phyloP scores from a whole-genome alignment of 1,139 yeast genomes.

The Taiozyma sp. region DNA sequence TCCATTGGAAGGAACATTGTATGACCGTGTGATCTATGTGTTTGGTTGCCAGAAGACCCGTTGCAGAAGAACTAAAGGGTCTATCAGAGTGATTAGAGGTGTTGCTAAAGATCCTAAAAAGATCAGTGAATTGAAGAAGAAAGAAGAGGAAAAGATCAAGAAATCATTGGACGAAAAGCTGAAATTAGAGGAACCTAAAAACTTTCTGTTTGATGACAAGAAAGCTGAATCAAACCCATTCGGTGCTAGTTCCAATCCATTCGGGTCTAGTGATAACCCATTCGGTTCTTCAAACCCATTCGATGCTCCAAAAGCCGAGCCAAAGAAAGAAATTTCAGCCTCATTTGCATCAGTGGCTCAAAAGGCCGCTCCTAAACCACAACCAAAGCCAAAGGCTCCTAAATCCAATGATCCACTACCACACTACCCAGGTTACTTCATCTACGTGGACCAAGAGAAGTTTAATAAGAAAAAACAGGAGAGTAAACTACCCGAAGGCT shows the following conservation, averaged over 20 bases:
- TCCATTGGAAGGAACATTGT: slow-evolving; percentile 62
- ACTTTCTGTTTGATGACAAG: slow-evolving; percentile 29
- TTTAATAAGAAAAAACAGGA: slow-evolving; percentile 33
- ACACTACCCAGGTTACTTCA: slow-evolving; percentile 54
- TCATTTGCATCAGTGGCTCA: slow-evolving; percentile 19
- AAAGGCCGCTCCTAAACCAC: slow-evolving; percentile 18
- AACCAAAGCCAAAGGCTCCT: slow-evolving; percentile 19
- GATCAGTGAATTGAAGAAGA: slow-evolving; percentile 36
- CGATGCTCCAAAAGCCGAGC: slow-evolving; percentile 23
- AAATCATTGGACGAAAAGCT: slow-evolving; percentile 38
- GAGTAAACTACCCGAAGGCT: slow-evolving; percentile 38
- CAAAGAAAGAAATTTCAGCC: slow-evolving; percentile 5
- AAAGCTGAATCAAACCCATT: slow-evolving; percentile 32
- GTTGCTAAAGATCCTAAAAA: slow-evolving; percentile 51
- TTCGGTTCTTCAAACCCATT: slow-evolving; percentile 26
- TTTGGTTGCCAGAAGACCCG: slow-evolving; percentile 61
- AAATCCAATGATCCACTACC: slow-evolving; percentile 31
- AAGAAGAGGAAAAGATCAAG: slow-evolving; percentile 33
- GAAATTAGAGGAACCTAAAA: slow-evolving; percentile 36
- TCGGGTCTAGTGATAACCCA: slow-evolving; percentile 25
- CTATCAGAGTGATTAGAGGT: slow-evolving; percentile 71
- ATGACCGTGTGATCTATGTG: slow-evolving; percentile 77
- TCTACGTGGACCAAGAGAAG: slow-evolving; percentile 65
- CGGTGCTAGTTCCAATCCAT: slow-evolving; percentile 27
- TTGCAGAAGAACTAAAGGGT: slow-evolving; percentile 67